Percentiles rank a stretch among this genome's conserved stretches.
phyloP scores from a whole-genome alignment of 352 stramenopile species.

The Phytopythium boreale region DNA sequence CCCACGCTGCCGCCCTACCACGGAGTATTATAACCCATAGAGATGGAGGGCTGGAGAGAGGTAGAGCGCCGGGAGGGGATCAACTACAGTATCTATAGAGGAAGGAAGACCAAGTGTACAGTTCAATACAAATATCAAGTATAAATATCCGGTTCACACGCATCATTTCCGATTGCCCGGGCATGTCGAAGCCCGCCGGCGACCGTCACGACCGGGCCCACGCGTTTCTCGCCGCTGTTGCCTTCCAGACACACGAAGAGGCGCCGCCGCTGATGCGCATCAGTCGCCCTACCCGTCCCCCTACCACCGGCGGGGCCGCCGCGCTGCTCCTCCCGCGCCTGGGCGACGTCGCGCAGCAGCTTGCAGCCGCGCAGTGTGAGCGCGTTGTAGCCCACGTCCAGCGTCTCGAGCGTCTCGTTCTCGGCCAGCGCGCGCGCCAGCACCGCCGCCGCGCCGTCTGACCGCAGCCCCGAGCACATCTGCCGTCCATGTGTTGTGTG shows the following conservation, averaged over 20 bases:
- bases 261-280: not conserved
- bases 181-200: not conserved
- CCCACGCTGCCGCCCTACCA: not conserved
- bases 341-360: slow-evolving; percentile 48
- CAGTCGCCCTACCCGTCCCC: not conserved
- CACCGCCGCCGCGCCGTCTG: slow-evolving; percentile 47
- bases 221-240: slow-evolving; percentile 3
- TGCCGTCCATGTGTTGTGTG: slow-evolving; percentile 8
- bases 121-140: slow-evolving; percentile 5
- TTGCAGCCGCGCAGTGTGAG: slow-evolving; percentile 78
- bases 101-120: not conserved
- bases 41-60: too few species aligned
- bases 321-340: slow-evolving; percentile 15
- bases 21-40: not conserved
- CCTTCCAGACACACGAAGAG: not conserved
- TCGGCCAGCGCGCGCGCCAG: slow-evolving; percentile 42
- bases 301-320: not conserved
- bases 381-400: slow-evolving; percentile 77
- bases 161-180: not conserved
- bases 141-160: slow-evolving; percentile 4
- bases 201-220: not conserved
- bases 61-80: too few species aligned
- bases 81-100: slow-evolving; percentile 1
- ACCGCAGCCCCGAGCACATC: slow-evolving; percentile 64
- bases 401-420: slow-evolving; percentile 36